Evolutionary conservation across 495 filamentous ascomycete genomes (phyloP).

Genomic region (Penicillium lividum): DNA sequence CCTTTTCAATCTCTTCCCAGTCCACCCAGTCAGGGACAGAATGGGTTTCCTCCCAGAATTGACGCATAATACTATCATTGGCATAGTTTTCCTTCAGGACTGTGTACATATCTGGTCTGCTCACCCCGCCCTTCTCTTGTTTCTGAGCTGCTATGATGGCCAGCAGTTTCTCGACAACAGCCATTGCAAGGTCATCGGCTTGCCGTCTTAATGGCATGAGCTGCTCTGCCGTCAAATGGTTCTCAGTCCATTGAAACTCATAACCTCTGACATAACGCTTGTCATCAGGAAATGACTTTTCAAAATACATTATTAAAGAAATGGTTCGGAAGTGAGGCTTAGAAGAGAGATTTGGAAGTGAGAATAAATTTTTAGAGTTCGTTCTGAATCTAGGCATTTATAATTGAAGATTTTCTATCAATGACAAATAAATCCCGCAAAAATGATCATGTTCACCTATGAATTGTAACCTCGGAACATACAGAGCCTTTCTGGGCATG

Average conservation of each 20-base stretch:
- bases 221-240: neutral
- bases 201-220: neutral
- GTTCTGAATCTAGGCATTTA: neutral
- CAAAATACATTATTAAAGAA: neutral
- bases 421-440: neutral
- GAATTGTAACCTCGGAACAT: neutral
- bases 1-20: slow-evolving; percentile 1
- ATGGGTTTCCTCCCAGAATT: neutral
- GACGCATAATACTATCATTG: neutral
- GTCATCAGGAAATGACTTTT: neutral
- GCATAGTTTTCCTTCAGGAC: neutral
- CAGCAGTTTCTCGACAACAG: neutral
- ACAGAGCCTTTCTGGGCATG: too few relatives aligned
- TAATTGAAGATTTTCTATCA: neutral
- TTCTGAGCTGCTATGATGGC: neutral
- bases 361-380: neutral
- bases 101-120: neutral
- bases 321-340: neutral
- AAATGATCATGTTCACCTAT: neutral
- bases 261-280: slow-evolving; percentile 1
- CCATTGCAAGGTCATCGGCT: neutral
- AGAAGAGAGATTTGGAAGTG: neutral
- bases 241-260: slow-evolving; percentile 1
- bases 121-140: neutral
- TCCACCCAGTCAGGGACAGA: slow-evolving; percentile 2